Evolutionary conservation across 108 stramenopile genomes (phyloP).

Genomic region (Skeletonema tropicum): DNA sequence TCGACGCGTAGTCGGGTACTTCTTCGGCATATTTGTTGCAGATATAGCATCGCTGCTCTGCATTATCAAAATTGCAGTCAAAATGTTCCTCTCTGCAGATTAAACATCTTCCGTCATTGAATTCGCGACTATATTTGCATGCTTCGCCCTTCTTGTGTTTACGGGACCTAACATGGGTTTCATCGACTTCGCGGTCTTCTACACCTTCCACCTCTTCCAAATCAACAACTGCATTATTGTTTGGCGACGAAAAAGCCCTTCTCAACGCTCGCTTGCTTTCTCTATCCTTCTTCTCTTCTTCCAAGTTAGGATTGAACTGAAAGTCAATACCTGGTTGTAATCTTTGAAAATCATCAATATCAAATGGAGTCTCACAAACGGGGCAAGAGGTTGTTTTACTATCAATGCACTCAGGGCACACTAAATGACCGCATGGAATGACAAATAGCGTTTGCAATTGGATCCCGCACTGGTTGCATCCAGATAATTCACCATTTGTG

Average conservation of each 20-base stretch:
- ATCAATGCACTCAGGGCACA: slow-evolving; percentile 87
- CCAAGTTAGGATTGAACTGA: slow-evolving; percentile 47
- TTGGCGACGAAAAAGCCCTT: slow-evolving; percentile 2
- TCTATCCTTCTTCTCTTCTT: slow-evolving; percentile 53
- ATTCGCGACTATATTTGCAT: slow-evolving; percentile 54
- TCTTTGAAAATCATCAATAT: slow-evolving; percentile 81
- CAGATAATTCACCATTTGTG: slow-evolving; percentile 53
- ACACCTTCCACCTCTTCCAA: slow-evolving; percentile 12
- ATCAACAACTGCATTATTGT: slow-evolving; percentile 6
- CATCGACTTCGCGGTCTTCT: slow-evolving; percentile 8
- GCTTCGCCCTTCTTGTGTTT: slow-evolving; percentile 56
- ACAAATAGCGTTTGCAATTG: slow-evolving; percentile 70
- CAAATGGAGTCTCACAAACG: slow-evolving; percentile 62
- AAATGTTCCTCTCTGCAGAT: slow-evolving; percentile 76
- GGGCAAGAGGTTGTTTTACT: slow-evolving; percentile 51
- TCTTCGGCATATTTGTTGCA: slow-evolving; percentile 63
- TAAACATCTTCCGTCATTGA: slow-evolving; percentile 63
- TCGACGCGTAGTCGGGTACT: slow-evolving; percentile 71
- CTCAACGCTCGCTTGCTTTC: slow-evolving; percentile 14
- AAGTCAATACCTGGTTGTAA: slow-evolving; percentile 75
- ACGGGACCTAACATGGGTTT: slow-evolving; percentile 13
- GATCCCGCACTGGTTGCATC: slow-evolving; percentile 68
- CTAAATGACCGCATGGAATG: slow-evolving; percentile 71
- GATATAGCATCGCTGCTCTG: slow-evolving; percentile 40
- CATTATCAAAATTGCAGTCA: slow-evolving; percentile 59